Evolutionary conservation across 345 rosid genomes (phyloP).

Genomic region (Eucalyptus erythrocorys): DNA sequence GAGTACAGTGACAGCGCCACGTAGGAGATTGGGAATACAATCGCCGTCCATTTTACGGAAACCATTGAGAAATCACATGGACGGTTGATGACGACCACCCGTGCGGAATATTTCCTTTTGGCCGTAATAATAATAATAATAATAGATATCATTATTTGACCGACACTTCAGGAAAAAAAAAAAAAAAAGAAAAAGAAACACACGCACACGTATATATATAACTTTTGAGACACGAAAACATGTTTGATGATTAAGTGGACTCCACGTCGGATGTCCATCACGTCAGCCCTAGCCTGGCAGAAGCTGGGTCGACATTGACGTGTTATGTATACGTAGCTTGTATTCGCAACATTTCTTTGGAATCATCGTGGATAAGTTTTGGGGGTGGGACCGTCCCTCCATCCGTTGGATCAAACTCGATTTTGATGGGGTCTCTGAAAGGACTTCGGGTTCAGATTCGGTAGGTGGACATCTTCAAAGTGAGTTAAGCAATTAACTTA

Average conservation of each 20-base stretch:
- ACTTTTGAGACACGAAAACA: not conserved
- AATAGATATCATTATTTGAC: not conserved
- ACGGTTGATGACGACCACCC: not conserved
- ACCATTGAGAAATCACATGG: not conserved
- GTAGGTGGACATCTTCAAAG: rapidly evolving
- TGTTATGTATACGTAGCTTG: not conserved
- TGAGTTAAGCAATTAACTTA: not conserved
- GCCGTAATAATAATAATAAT: not conserved
- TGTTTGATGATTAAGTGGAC: not conserved
- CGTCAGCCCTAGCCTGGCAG: not conserved
- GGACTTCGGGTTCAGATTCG: rapidly evolving
- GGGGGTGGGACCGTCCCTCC: not conserved
- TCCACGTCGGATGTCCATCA: not conserved
- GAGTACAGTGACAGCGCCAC: not conserved
- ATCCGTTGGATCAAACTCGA: not conserved
- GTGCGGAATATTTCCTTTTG: not conserved
- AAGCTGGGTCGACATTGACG: not conserved
- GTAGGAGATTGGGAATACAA: not conserved
- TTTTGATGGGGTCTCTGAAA: not conserved
- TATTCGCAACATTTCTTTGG: not conserved
- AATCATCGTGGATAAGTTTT: not conserved
- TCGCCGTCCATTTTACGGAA: not conserved
- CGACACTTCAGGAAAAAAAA: not conserved
- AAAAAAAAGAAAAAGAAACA: rapidly evolving
- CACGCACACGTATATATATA: rapidly evolving